Evolutionary conservation across 2,329 filamentous ascomycete species (phyloP).

Genomic region (Gnomoniopsis smithogilvyi): DNA sequence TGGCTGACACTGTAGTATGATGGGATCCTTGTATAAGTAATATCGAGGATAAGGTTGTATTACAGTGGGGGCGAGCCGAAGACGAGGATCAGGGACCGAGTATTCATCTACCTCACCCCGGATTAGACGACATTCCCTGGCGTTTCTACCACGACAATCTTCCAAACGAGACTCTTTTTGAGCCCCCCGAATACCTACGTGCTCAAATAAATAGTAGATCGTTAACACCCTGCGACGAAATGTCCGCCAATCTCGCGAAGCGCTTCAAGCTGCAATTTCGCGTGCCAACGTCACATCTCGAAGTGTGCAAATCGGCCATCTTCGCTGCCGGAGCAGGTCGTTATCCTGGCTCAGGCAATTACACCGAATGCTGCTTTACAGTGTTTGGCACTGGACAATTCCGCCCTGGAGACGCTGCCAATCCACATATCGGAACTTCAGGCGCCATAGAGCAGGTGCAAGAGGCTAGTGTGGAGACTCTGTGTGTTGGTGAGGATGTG

Average conservation of each 20-base stretch:
- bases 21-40: neutral
- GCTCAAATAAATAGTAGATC: neutral
- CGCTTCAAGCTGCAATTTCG: constrained; percentile 44
- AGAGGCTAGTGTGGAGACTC: constrained; percentile 61
- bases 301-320: constrained; percentile 51
- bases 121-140: too few relatives aligned
- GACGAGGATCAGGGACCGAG: neutral
- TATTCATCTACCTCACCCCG: too few relatives aligned
- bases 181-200: too few relatives aligned
- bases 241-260: neutral
- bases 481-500: constrained; percentile 60
- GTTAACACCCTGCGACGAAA: neutral
- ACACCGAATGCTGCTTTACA: constrained; percentile 53
- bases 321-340: constrained; percentile 57
- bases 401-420: constrained; percentile 57
- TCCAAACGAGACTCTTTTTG: too few relatives aligned
- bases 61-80: neutral
- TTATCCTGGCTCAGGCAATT: constrained; percentile 39
- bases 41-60: neutral
- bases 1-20: neutral
- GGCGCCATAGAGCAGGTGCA: constrained; percentile 56
- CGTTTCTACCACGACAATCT: too few relatives aligned
- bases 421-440: constrained; percentile 58
- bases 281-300: constrained; percentile 41
- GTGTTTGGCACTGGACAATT: constrained; percentile 62